Evolutionary conservation across 2,329 filamentous ascomycete genomes (phyloP).

Genomic region (Fusarium continuum): DNA sequence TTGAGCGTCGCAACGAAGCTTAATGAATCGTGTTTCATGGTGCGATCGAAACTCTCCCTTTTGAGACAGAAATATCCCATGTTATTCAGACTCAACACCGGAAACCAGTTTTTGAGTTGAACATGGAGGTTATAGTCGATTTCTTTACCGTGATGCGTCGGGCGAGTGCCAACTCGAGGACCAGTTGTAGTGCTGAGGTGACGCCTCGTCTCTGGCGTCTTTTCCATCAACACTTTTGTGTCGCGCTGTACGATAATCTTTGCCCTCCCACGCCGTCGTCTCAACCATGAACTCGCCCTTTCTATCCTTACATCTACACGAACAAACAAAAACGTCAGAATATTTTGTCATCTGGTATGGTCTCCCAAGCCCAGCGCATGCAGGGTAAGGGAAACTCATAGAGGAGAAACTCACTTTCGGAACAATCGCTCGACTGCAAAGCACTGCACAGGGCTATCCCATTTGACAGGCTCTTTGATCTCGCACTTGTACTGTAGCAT

Average conservation of each 20-base stretch:
- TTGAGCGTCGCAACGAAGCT: too few species aligned
- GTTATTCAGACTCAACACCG: background rate
- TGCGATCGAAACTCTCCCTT: background rate
- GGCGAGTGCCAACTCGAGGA: constrained; percentile 49
- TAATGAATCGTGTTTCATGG: background rate
- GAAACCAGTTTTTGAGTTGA: background rate
- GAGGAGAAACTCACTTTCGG: constrained; percentile 58
- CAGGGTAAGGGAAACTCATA: background rate
- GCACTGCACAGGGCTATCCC: constrained; percentile 61
- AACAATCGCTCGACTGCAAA: constrained; percentile 68
- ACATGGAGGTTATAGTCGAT: background rate
- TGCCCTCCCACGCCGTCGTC: constrained; percentile 70
- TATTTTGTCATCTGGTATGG: background rate
- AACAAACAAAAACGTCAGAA: constrained; percentile 7
- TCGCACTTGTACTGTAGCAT: constrained; percentile 70
- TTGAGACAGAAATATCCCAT: background rate
- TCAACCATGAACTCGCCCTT: constrained; percentile 68
- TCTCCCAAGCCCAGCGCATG: background rate
- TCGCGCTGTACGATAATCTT: constrained; percentile 25
- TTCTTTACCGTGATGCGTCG: constrained; percentile 41
- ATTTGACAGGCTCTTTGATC: constrained; percentile 58
- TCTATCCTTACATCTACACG: constrained; percentile 65
- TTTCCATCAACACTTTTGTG: constrained; percentile 21
- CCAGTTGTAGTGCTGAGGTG: constrained; percentile 46
- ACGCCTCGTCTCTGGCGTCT: constrained; percentile 25